phyloP scores from a whole-genome alignment of 352 stramenopile species.

The Globisporangium ultimum region DNA sequence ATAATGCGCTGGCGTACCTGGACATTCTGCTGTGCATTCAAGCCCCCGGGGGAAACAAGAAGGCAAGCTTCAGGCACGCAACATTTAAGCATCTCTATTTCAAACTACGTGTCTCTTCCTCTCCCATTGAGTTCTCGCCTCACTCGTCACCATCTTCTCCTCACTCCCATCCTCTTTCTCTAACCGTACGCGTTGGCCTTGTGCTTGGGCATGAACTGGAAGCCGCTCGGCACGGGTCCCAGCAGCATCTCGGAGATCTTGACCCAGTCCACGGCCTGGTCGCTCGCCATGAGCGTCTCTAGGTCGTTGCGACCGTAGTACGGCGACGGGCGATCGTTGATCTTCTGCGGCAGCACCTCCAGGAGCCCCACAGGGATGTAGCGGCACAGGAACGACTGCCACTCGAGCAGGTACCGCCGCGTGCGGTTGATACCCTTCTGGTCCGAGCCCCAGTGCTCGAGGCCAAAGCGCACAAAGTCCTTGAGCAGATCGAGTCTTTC shows the following conservation, averaged over 20 bases:
- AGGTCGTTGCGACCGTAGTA: conserved; percentile 94
- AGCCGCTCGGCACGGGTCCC: conserved; percentile 89
- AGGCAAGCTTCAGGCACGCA: too few species aligned
- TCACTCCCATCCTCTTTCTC: background rate
- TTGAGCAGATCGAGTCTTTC: conserved; percentile 95
- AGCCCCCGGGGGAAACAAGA: too few species aligned
- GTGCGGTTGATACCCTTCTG: conserved; percentile 98
- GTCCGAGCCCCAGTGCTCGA: conserved; percentile 99
- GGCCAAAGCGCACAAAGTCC: conserved; percentile 95
- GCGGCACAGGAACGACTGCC: conserved; percentile 96
- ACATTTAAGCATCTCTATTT: too few species aligned
- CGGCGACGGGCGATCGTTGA: conserved; percentile 94
- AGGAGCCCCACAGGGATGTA: conserved; percentile 98
- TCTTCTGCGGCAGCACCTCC: conserved; percentile 93
- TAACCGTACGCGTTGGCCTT: conserved; percentile 93
- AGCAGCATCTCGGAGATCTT: conserved; percentile 99
- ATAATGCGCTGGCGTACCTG: too few species aligned
- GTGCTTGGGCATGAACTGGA: conserved; percentile 97
- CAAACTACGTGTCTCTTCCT: too few species aligned
- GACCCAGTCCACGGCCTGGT: conserved; percentile 96
- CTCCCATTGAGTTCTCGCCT: too few species aligned
- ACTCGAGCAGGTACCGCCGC: conserved; percentile 98
- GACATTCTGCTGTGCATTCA: too few species aligned
- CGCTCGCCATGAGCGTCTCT: conserved; percentile 97
- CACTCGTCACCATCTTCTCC: too few species aligned